These are phyloP conservation scores for Boletus vinaceobasis DNA, from an alignment of 768 basidiomycete genomes.

Conservation along the genomic window DNA sequence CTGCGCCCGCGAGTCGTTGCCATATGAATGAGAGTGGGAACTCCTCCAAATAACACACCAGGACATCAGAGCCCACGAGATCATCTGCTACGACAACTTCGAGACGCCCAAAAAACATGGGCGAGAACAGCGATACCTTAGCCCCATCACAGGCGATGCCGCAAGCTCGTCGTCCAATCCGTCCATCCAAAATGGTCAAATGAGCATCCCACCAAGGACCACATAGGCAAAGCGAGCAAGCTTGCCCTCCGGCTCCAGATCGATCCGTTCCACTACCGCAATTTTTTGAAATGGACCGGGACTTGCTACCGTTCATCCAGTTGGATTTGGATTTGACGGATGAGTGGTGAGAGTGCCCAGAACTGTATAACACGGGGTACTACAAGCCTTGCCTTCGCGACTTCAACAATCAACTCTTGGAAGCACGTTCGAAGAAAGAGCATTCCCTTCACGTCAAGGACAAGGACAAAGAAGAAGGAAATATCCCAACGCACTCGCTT, in stretches of 20 bases:
- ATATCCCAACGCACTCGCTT: slow-evolving; percentile 8
- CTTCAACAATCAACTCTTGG: slow-evolving; percentile 18
- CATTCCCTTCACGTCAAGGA: slow-evolving; percentile 3
- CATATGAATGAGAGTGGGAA: background rate
- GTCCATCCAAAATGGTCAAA: background rate
- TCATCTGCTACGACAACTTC: slow-evolving; percentile 8
- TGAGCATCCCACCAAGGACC: slow-evolving; percentile 5
- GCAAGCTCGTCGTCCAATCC: slow-evolving; percentile 14
- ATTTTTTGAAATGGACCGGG: slow-evolving; percentile 7
- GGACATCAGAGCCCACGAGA: background rate
- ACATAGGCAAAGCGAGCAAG: background rate
- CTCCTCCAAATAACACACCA: background rate
- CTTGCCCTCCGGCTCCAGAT: slow-evolving; percentile 17
- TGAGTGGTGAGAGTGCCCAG: background rate
- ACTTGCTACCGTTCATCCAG: slow-evolving; percentile 11
- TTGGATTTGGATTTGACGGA: no score
- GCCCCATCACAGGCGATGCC: slow-evolving; percentile 15
- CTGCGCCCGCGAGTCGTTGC: background rate
- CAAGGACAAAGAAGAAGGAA: background rate
- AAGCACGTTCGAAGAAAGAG: slow-evolving; percentile 19
- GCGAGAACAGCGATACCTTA: slow-evolving; percentile 14
- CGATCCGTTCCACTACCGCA: background rate
- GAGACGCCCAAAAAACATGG: slow-evolving; percentile 1
- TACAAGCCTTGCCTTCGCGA: slow-evolving; percentile 1
- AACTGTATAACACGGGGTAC: background rate